A percentile compares a stretch with the other conserved stretches of the same genome.
Evolutionary conservation across 169 alveolate genomes (phyloP).

Genomic region (Plasmodium coatneyi): DNA sequence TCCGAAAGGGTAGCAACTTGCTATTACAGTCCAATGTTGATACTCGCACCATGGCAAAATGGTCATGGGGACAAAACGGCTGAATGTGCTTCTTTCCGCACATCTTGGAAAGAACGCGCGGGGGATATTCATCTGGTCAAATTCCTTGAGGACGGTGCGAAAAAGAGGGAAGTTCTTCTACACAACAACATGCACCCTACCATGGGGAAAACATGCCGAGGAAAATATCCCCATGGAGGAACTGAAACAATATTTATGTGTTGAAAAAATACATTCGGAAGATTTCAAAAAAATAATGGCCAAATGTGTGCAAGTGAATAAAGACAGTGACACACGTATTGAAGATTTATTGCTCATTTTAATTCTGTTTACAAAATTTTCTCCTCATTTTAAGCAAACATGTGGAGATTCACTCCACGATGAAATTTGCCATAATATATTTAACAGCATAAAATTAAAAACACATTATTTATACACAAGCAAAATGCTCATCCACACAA

Average conservation of each 20-base stretch:
- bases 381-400: constrained; percentile 4
- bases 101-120: not conserved
- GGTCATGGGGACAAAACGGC: not conserved
- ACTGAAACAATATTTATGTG: constrained; percentile 3
- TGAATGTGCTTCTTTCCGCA: not conserved
- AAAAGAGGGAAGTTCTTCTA: not conserved
- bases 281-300: constrained; percentile 22
- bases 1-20: not conserved
- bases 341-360: constrained; percentile 37
- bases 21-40: not conserved
- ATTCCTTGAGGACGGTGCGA: not conserved
- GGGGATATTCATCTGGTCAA: not conserved
- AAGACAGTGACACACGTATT: not conserved
- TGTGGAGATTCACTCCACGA: not conserved
- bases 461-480: constrained; percentile 65
- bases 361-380: constrained; percentile 28
- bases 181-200: not conserved
- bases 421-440: not conserved
- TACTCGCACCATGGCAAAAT: not conserved
- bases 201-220: not conserved
- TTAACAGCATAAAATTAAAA: constrained; percentile 25
- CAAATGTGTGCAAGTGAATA: constrained; percentile 1
- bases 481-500: constrained; percentile 52
- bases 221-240: constrained; percentile 14
- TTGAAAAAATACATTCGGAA: constrained; percentile 16